A percentile compares a stretch with the other conserved stretches of the same genome.
These are phyloP conservation scores for Colletotrichum sansevieriae DNA, from an alignment of 2,329 filamentous ascomycete species.

Conservation along the genomic window DNA sequence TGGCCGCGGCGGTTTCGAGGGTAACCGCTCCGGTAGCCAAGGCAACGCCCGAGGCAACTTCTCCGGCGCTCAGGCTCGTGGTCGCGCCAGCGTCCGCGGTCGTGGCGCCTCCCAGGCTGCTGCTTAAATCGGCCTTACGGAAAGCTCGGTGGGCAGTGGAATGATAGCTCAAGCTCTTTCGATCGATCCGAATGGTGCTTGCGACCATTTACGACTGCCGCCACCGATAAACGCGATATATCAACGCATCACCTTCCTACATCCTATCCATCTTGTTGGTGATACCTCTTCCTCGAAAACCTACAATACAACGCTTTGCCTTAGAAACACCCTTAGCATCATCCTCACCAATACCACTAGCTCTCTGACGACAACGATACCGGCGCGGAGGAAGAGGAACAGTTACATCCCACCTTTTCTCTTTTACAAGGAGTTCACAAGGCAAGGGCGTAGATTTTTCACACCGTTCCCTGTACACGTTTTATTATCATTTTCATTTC, in stretches of 20 bases:
- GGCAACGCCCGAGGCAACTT: constrained; percentile 75
- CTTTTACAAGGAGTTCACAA: constrained; percentile 35
- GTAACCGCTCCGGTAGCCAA: constrained; percentile 67
- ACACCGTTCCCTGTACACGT: constrained; percentile 38
- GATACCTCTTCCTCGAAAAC: not conserved
- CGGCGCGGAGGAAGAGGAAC: constrained; percentile 25
- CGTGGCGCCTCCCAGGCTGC: constrained; percentile 70
- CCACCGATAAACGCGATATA: constrained; percentile 11
- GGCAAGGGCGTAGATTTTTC: constrained; percentile 34
- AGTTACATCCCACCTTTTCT: constrained; percentile 25
- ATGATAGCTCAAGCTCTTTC: no score
- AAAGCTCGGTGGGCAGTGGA: not conserved
- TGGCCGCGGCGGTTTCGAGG: constrained; percentile 76
- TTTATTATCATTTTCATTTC: constrained; percentile 28
- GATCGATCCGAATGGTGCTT: not conserved
- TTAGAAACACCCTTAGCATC: constrained; percentile 1
- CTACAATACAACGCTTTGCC: constrained; percentile 3
- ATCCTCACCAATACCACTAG: constrained; percentile 7
- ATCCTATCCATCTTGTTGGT: not conserved
- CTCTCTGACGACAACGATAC: constrained; percentile 24
- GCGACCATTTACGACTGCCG: not conserved
- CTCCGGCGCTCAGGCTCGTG: constrained; percentile 72
- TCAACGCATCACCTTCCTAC: not conserved
- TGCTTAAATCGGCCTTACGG: constrained; percentile 11
- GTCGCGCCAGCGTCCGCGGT: constrained; percentile 76